Evolutionary conservation across 768 basidiomycete genomes (phyloP).

Genomic region (Phallus indusiatus): DNA sequence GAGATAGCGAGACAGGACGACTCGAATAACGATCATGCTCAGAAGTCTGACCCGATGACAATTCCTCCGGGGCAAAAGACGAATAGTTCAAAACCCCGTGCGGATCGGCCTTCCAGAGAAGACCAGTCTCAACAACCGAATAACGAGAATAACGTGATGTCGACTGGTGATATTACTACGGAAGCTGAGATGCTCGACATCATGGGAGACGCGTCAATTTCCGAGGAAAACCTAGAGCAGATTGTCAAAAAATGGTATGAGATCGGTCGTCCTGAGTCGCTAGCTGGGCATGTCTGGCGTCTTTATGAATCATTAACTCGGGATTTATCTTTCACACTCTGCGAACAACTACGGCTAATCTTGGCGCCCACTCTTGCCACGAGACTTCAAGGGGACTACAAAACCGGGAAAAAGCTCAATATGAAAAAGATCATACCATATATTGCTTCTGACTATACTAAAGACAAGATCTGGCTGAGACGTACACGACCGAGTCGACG

Average conservation of each 20-base stretch:
- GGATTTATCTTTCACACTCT: conserved; percentile 83
- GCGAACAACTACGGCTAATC: conserved; percentile 94
- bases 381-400: conserved; percentile 91
- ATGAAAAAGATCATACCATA: conserved; percentile 99
- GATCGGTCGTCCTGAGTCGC: conserved; percentile 42
- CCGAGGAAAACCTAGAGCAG: conserved; percentile 30
- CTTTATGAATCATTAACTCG: conserved; percentile 85
- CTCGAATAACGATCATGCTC: not conserved
- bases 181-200: conserved; percentile 20
- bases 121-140: not conserved
- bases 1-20: conserved; percentile 11
- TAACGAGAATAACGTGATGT: not conserved
- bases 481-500: conserved; percentile 88
- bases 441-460: conserved; percentile 97
- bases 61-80: conserved; percentile 9
- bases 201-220: not conserved
- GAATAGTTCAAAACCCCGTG: not conserved
- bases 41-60: conserved; percentile 11
- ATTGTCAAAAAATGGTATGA: conserved; percentile 54
- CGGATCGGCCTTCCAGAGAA: not conserved
- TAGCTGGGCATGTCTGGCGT: conserved; percentile 79
- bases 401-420: conserved; percentile 93
- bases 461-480: conserved; percentile 98
- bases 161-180: conserved; percentile 25
- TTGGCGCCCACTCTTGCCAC: conserved; percentile 93